Evolutionary conservation across 2,329 filamentous ascomycete genomes (phyloP).

Genomic region (Penicillium sumatraense): DNA sequence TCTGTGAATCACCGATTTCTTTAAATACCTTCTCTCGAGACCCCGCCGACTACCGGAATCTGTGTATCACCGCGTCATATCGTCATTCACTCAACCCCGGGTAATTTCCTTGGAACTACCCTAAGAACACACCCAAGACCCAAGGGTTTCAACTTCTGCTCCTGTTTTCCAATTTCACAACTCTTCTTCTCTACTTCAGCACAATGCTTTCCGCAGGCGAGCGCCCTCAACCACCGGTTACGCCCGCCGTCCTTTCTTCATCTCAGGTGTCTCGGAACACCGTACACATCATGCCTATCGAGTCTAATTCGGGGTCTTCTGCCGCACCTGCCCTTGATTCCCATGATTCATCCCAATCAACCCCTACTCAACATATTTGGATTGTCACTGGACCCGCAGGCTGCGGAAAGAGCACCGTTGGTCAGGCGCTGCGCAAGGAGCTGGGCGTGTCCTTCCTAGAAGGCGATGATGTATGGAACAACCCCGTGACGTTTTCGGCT

Average conservation of each 20-base stretch:
- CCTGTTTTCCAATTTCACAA: background rate
- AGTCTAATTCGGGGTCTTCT: constrained; percentile 25
- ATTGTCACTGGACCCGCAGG: constrained; percentile 79
- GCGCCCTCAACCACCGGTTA: constrained; percentile 33
- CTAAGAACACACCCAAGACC: background rate
- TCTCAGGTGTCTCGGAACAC: constrained; percentile 22
- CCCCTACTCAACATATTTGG: constrained; percentile 70
- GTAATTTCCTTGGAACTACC: constrained; percentile 17
- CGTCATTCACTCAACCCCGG: constrained; percentile 14
- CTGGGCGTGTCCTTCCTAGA: constrained; percentile 73
- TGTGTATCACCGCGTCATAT: constrained; percentile 26
- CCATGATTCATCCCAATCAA: constrained; percentile 8
- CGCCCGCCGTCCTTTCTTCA: constrained; percentile 28
- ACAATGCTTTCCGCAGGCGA: constrained; percentile 49
- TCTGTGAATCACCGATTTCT: no score
- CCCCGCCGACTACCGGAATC: background rate
- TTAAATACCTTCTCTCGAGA: background rate
- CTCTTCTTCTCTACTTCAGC: constrained; percentile 6
- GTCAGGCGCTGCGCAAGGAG: constrained; percentile 65
- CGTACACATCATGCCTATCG: constrained; percentile 22
- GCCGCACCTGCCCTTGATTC: constrained; percentile 15
- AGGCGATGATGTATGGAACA: constrained; percentile 70
- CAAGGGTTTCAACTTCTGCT: no score
- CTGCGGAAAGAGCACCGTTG: constrained; percentile 78
- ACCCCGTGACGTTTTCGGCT: background rate